phyloP scores from a whole-genome alignment of 352 stramenopile genomes.

The Pythium plurisporium region DNA sequence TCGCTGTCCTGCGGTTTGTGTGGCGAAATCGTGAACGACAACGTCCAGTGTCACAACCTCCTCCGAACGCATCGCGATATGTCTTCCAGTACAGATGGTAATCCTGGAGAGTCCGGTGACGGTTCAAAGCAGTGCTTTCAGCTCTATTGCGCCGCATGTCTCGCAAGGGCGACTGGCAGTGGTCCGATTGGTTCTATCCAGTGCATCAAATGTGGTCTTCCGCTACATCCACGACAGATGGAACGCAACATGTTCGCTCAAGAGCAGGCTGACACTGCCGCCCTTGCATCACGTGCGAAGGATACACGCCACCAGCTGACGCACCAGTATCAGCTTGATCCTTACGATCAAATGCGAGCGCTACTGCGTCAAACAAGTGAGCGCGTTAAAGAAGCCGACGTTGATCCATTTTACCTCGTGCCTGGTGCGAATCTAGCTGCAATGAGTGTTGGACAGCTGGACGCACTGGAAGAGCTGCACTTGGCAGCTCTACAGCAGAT shows the following conservation, averaged over 20 bases:
- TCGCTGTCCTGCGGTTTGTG: constrained; percentile 69
- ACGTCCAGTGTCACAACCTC: constrained; percentile 49
- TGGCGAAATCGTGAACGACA: constrained; percentile 69
- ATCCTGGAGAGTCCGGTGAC: no score
- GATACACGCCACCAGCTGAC: background rate
- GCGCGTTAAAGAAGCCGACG: constrained; percentile 32
- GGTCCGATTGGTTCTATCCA: constrained; percentile 8
- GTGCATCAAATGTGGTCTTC: constrained; percentile 53
- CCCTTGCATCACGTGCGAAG: constrained; percentile 22
- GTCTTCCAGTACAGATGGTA: background rate
- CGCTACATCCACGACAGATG: constrained; percentile 41
- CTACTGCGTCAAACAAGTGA: constrained; percentile 34
- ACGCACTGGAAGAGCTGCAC: constrained; percentile 65
- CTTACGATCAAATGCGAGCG: constrained; percentile 45
- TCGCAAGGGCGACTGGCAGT: constrained; percentile 32
- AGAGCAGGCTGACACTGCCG: constrained; percentile 49
- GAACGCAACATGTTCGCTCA: constrained; percentile 59
- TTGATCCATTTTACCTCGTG: constrained; percentile 44
- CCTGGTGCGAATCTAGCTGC: constrained; percentile 41
- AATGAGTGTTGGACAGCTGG: constrained; percentile 72
- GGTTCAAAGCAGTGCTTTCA: constrained; percentile 40
- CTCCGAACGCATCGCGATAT: background rate
- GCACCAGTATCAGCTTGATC: constrained; percentile 6
- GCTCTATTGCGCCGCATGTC: constrained; percentile 64
- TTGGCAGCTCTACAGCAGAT: constrained; percentile 53